These are phyloP conservation scores for Tetrapisispora fleetii DNA, from an alignment of 805 yeast species.

Conservation along the genomic window DNA sequence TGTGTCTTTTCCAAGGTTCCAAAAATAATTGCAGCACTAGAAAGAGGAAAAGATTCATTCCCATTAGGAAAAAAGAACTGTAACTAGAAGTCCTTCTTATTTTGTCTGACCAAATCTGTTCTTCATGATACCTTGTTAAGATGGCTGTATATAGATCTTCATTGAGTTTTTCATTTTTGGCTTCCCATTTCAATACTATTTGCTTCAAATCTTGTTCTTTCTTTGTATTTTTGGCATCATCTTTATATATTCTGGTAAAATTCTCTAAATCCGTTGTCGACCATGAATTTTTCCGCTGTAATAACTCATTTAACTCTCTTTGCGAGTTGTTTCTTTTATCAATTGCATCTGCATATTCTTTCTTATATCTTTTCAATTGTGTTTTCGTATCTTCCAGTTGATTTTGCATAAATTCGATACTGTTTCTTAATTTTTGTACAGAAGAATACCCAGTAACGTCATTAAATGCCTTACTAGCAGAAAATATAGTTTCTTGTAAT, in stretches of 20 bases:
- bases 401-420: conserved; percentile 48
- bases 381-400: conserved; percentile 40
- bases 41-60: conserved; percentile 69
- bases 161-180: conserved; percentile 57
- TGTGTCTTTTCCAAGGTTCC: conserved; percentile 88
- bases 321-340: conserved; percentile 61
- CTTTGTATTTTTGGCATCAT: conserved; percentile 66
- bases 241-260: conserved; percentile 71
- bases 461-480: conserved; percentile 62
- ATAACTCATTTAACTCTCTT: conserved; percentile 72
- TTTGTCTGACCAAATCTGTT: conserved; percentile 96
- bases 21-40: conserved; percentile 73
- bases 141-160: conserved; percentile 65
- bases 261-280: conserved; percentile 64
- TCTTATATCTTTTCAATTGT: conserved; percentile 40
- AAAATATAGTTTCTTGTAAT: conserved; percentile 45
- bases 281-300: conserved; percentile 84
- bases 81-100: conserved; percentile 90
- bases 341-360: conserved; percentile 48
- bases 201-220: conserved; percentile 43
- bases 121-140: conserved; percentile 86
- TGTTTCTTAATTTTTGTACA: conserved; percentile 58
- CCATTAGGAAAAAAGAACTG: conserved; percentile 92
- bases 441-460: conserved; percentile 87
- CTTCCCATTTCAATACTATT: conserved; percentile 45